A percentile compares a stretch with the other conserved stretches of the same genome.
These are phyloP conservation scores for Mycena rebaudengoi DNA, from an alignment of 768 basidiomycete genomes.

Conservation along the genomic window DNA sequence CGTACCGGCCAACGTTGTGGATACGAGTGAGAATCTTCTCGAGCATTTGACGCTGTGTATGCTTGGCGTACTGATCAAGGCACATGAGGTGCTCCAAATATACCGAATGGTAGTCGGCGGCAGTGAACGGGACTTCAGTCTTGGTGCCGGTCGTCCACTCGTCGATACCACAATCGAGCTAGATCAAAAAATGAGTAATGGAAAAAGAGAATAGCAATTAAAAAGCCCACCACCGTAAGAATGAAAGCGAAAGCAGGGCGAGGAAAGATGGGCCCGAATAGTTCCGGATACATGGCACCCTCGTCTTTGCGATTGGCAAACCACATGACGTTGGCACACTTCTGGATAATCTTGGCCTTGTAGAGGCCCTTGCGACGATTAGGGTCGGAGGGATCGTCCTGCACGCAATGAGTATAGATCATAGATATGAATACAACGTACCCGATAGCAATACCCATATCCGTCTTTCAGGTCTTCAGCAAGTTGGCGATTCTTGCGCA, in stretches of 20 bases:
- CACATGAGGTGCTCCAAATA: slow-evolving; percentile 24
- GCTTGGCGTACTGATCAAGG: slow-evolving; percentile 21
- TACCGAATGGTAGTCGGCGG: slow-evolving; percentile 21
- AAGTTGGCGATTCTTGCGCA: slow-evolving; percentile 27
- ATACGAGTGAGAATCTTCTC: too few species aligned
- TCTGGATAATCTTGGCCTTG: slow-evolving; percentile 32
- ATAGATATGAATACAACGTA: too few species aligned
- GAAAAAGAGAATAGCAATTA: neutral
- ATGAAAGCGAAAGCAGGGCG: slow-evolving; percentile 13
- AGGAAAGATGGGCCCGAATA: slow-evolving; percentile 31
- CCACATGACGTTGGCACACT: slow-evolving; percentile 31
- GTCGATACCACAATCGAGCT: neutral
- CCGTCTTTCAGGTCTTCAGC: slow-evolving; percentile 30
- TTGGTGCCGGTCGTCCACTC: slow-evolving; percentile 11
- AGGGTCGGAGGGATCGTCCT: neutral
- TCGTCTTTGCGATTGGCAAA: slow-evolving; percentile 34
- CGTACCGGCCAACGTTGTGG: slow-evolving; percentile 21
- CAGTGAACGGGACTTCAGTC: slow-evolving; percentile 21
- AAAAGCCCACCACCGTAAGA: too few species aligned
- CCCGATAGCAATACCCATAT: slow-evolving; percentile 28
- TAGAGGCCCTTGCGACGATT: slow-evolving; percentile 27
- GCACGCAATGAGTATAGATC: neutral
- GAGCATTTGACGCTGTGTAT: too few species aligned
- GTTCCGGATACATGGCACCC: slow-evolving; percentile 26
- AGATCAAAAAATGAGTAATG: neutral